phyloP scores from a whole-genome alignment of 2,329 filamentous ascomycete species.

The Triangularia verruculosa region DNA sequence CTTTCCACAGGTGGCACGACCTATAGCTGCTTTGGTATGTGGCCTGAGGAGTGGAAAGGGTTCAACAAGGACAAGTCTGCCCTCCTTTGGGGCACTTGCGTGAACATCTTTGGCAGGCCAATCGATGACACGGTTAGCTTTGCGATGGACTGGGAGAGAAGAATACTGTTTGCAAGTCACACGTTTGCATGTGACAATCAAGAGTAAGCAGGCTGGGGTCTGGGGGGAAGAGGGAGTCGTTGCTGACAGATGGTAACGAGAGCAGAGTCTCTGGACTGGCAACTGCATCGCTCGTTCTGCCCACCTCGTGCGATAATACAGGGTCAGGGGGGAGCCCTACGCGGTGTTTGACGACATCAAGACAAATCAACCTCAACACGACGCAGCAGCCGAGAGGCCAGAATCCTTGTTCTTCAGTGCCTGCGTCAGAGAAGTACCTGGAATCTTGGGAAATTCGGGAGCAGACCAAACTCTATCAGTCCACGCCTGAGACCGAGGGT shows the following conservation, averaged over 20 bases:
- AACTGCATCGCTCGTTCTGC: not conserved
- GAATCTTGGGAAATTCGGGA: not conserved
- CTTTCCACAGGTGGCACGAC: constrained; percentile 1
- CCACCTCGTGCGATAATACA: not conserved
- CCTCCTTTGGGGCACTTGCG: constrained; percentile 7
- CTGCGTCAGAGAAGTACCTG: not conserved
- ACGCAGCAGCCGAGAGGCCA: not conserved
- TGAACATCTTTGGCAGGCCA: constrained; percentile 6
- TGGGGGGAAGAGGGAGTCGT: not conserved
- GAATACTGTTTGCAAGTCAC: constrained; percentile 1
- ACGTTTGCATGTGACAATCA: not conserved
- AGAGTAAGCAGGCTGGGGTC: not conserved
- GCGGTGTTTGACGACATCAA: not conserved
- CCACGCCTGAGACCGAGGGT: not conserved
- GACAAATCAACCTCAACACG: not conserved
- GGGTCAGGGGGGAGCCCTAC: not conserved
- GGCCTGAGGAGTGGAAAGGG: constrained; percentile 8
- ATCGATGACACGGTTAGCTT: constrained; percentile 12
- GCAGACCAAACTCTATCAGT: not conserved
- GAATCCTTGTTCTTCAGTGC: not conserved
- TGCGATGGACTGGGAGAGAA: constrained; percentile 11
- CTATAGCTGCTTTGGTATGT: constrained; percentile 10
- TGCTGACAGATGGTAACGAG: not conserved
- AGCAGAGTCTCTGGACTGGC: not conserved
- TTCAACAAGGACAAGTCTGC: not conserved